Base-by-base conservation (phyloP, 129 eudicot species). In the Oenanthe sinensis region DNA sequence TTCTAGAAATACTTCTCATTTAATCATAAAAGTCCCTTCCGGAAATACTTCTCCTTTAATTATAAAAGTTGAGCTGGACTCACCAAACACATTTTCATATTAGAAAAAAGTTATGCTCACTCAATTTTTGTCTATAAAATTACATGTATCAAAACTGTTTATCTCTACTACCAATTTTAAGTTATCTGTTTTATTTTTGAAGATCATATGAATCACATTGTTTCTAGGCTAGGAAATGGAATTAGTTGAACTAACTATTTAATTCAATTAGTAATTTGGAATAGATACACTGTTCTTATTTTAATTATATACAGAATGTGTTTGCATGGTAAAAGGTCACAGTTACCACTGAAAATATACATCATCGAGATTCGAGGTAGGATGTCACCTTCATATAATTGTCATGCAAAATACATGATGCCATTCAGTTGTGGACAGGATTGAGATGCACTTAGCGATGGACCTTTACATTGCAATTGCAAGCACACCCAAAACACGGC, bases 381-480 rank as follows among this genome's bases (percentile, higher is more conserved):
- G 14, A 65, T 58, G 9, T 58, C 9, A 55, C 33, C 33, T 65
- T 33, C 20, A 65, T 65, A 30, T 65, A n/a, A 28, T 28, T 5
- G 39, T 40, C 30, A 19, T 8, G 75, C 28, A 71, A n/a, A 33
- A 39, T 20, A 19, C 26, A 71, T 40, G 30, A n/a, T 43, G 30
- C 20, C 20, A 72, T 40, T 43, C 26, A 72, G 54, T 72, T 43
- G 28, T 37, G 49, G 28, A 55, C 33, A 40, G 12, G 79, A 28
- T 54, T 58, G 1, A 77, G 71, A 52, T 37, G 30, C 20, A 79
- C 87, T 33, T 84, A 88, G 90, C 92, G 20, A 88, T 88, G 55
- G 92, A 84, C 72, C 92, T 88, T 30, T 90, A 88, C 88, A 88
- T 85, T 13, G 90, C 92, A 79, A 88, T n/a, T n/a, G n/a, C n/a